Evolutionary conservation across 2,329 filamentous ascomycete species (phyloP).

Genomic region (Penicillium sumatraense): DNA sequence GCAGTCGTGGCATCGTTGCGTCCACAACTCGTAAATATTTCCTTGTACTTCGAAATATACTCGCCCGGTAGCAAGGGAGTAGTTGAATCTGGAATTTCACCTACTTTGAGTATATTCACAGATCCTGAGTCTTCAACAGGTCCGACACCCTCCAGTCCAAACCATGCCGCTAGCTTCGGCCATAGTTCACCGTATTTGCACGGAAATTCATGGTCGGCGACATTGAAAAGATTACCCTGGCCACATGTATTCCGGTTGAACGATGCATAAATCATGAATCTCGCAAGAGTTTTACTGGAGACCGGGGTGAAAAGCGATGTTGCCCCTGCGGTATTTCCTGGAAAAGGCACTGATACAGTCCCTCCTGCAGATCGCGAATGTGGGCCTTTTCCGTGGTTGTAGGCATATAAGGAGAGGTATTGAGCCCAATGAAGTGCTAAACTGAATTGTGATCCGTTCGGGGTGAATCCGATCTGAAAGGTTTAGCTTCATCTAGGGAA

Average conservation of each 20-base stretch:
- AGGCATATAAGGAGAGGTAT: constrained; percentile 35
- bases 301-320: constrained; percentile 31
- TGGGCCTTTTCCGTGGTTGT: constrained; percentile 26
- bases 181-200: constrained; percentile 32
- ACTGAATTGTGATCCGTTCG: constrained; percentile 33
- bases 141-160: constrained; percentile 32
- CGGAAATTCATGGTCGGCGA: constrained; percentile 29
- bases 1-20: constrained; percentile 27
- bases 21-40: constrained; percentile 34
- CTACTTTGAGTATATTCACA: constrained; percentile 7
- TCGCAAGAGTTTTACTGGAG: constrained; percentile 31
- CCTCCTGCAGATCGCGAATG: neutral
- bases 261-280: constrained; percentile 35
- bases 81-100: constrained; percentile 13
- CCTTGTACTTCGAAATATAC: constrained; percentile 32
- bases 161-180: constrained; percentile 34
- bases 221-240: constrained; percentile 31
- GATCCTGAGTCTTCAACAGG: constrained; percentile 12
- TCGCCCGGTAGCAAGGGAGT: constrained; percentile 17
- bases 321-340: constrained; percentile 27
- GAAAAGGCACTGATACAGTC: constrained; percentile 28
- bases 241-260: constrained; percentile 29
- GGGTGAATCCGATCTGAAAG: constrained; percentile 33
- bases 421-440: constrained; percentile 35
- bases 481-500: neutral